Evolutionary conservation across 192 early-diverging fungal genomes (phyloP).

Genomic region (Phlyctochytrium bullatum): DNA sequence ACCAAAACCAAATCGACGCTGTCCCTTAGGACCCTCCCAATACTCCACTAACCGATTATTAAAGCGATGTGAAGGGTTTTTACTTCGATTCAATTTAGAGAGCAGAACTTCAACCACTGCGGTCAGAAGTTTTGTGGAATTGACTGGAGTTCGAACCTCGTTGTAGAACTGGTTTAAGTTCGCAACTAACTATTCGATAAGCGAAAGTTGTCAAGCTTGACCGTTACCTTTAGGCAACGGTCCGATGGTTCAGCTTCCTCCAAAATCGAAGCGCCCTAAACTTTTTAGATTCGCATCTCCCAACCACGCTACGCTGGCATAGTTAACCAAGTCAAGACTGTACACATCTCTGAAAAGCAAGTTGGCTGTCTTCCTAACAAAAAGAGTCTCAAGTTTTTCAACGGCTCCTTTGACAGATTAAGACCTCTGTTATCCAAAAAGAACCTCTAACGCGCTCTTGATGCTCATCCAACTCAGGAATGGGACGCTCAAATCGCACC

Average conservation of each 20-base stretch:
- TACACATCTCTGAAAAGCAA: slow-evolving; percentile 31
- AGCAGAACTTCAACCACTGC: too few relatives aligned
- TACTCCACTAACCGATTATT: too few relatives aligned
- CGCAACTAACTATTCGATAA: too few relatives aligned
- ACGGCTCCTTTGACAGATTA: not conserved
- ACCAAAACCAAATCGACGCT: slow-evolving; percentile 45
- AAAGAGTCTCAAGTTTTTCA: slow-evolving; percentile 10
- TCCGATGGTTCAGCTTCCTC: slow-evolving; percentile 37
- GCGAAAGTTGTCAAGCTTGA: too few relatives aligned
- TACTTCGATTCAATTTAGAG: too few relatives aligned
- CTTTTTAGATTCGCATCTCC: slow-evolving; percentile 1
- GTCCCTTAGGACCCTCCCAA: slow-evolving; percentile 32
- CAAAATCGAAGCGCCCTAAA: slow-evolving; percentile 38
- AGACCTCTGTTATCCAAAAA: not conserved
- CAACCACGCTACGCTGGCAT: slow-evolving; percentile 32
- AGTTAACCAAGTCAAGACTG: slow-evolving; percentile 46
- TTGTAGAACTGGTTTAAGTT: too few relatives aligned
- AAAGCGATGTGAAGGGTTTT: too few relatives aligned
- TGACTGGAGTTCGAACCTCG: too few relatives aligned
- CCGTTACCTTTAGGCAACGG: not conserved
- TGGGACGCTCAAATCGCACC: slow-evolving; percentile 73
- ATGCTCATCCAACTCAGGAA: slow-evolving; percentile 71
- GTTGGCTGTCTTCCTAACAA: slow-evolving; percentile 15
- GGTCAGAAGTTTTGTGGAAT: too few relatives aligned
- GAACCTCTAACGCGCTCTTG: slow-evolving; percentile 20